Evolutionary conservation across 331 rosid species (phyloP), one percentile per base, ranked within the genome.

Genomic region (Acacia concinna): DNA sequence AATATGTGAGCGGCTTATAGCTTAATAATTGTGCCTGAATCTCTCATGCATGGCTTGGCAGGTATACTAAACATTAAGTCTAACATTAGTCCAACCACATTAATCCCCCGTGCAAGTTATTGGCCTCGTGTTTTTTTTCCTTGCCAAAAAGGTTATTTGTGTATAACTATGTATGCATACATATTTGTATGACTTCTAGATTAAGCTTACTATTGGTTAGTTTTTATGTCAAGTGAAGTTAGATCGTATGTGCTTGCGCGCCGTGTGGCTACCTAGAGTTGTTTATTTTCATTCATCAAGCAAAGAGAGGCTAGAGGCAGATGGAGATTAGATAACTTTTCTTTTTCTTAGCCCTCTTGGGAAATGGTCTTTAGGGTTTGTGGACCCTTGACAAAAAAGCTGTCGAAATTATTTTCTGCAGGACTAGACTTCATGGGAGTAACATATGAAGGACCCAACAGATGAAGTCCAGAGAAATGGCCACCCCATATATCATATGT

Each of bases 401-500:
- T 96, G 81, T 93, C 92, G 64, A 92, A 91, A 74, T 86, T 87
- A 68, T 77, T 88, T 68, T 79, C 86, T 44, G 74, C 69, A 64
- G 84, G 66, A 76, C 89, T 78, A 60, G 85, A 86, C 86, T 83
- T 82, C 88, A 85, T 71, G 63, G 88, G 81, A 46, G 85, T 75
- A 21, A 85, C 87, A 86, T 86, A 84, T 73, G 84, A 90, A 66
- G 94, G 79, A 85, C 79, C 86, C 81, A 79, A 59, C 81, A 93
- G 85, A 86, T 88, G 92, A 82, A 92, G 90, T 73, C 96, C 89
- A 73, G 97, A 87, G 32, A 93, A 90, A 86, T 91, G 98, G 62
- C 83, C 97, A 63, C 97, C 98, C 99, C 99, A 96, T 49, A 96
- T 96, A 86, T 96, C 99, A 88, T 96, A 93, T 65, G 86, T 75